Base-by-base conservation (phyloP, 345 rosid genomes). In the Bruguiera gymnorhiza region DNA sequence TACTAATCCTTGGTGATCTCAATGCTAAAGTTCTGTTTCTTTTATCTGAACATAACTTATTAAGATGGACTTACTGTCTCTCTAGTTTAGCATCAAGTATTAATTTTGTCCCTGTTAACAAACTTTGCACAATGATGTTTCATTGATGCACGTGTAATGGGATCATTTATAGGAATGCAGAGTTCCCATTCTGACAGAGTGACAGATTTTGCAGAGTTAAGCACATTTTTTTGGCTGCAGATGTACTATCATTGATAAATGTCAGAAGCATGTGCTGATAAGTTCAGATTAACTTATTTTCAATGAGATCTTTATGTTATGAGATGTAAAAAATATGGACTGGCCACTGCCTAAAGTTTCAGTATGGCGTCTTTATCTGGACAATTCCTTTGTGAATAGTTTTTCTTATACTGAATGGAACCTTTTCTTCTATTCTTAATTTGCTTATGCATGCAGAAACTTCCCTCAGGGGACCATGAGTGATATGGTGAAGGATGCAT, bases 391-490 rank as follows among this genome's bases (percentile, higher is more conserved):
- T 67, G 48, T 13, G n/a, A 13, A 31, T 65, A n/a, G 24, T 4
- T 37, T 26, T 56, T 11, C 24, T 16, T 5, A 13, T 11, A 10
- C 27, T 46, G 46, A 36, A 15, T 60, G 6, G 43, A 34, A 29
- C 23, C 54, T 10, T 31, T 36, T 60, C 29, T 19, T 43, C 43
- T 54, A 11, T 9, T 68, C 72, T 34, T 63, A 39, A 60, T 63
- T 69, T 54, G 43, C 36, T 48, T 63, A 23, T 69, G 21, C 65
- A 21, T 76, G 70, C 91, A 95, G 99, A 89, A 95, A 95, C 79
- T 95, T 88, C 69, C 98, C 99, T 55, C 99, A 90, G 75, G 98
- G 88, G 65, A 92, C 99, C 43, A 95, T 95, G 63, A 81, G 93
- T 73, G 91, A 90, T 80, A 95, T 95, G 99, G 89, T 92, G 63